Conservation (phyloP, 2,329 filamentous ascomycete genomes). For the Didymellaceae sp. region DNA sequence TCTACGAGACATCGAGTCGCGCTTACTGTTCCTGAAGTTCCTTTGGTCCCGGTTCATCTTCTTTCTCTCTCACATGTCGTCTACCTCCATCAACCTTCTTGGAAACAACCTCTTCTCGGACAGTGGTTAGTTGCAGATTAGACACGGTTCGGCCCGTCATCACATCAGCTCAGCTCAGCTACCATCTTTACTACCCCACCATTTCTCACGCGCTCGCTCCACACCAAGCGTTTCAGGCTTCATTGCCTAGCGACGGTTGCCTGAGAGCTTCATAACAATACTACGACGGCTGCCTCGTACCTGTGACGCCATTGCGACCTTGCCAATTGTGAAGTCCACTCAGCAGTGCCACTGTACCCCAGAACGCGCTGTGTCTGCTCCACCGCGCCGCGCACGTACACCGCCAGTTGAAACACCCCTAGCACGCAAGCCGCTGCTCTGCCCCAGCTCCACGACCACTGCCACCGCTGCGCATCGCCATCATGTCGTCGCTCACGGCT, state of each 20-base stretch:
- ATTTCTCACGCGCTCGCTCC: slow-evolving; percentile 30
- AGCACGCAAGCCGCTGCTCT: slow-evolving; percentile 6
- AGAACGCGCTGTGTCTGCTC: slow-evolving; percentile 22
- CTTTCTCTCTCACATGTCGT: slow-evolving; percentile 46
- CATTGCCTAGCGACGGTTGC: slow-evolving; percentile 11
- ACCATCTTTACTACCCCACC: slow-evolving; percentile 32
- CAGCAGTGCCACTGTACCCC: slow-evolving; percentile 25
- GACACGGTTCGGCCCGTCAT: slow-evolving; percentile 34
- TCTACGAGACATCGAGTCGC: slow-evolving; percentile 41
- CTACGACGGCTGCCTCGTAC: slow-evolving; percentile 13
- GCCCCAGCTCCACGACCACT: background rate
- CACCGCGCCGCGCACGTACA: slow-evolving; percentile 14
- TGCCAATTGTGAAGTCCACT: slow-evolving; percentile 16
- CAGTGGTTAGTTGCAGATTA: slow-evolving; percentile 38
- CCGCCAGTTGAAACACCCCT: slow-evolving; percentile 1
- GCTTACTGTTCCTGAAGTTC: slow-evolving; percentile 39
- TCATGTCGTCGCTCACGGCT: slow-evolving; percentile 74
- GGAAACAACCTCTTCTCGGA: slow-evolving; percentile 48
- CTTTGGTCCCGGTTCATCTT: slow-evolving; percentile 20
- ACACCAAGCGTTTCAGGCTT: slow-evolving; percentile 18
- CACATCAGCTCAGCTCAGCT: slow-evolving; percentile 26
- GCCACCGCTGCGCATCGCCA: slow-evolving; percentile 15
- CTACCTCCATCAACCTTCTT: slow-evolving; percentile 37
- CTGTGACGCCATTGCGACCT: slow-evolving; percentile 29
- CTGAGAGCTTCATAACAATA: slow-evolving; percentile 15